Base-by-base conservation (phyloP, 2,329 filamentous ascomycete genomes). In the Lecanicillium sp. region DNA sequence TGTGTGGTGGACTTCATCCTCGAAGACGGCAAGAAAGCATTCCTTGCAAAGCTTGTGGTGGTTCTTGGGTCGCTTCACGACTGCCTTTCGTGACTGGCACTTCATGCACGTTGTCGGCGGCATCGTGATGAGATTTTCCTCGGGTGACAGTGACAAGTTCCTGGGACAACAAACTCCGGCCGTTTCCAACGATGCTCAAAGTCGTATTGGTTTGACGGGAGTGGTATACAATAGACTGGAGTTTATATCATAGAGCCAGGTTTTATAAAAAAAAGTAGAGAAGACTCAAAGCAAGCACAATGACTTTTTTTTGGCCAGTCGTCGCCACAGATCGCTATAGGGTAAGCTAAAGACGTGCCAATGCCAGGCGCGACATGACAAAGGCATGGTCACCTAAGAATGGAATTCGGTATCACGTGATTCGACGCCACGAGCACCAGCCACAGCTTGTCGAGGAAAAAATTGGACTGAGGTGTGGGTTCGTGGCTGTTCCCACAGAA, bases 61-160 rank as follows among this genome's bases (percentile, higher is more conserved):
- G 55, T 97, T 95, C 61, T 97, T 97, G 1, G 92, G 90, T 19
- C 92, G 79, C 45, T 96, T 87, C 42, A 98, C 92, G 15, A 95
- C 75, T 5, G 92, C 90, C 43, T 89, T 78, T 45, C 83, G 74
- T 17, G 71, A 74, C 46, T 83, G 74, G 66, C 92, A 98, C 47
- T 81, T 69, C 37, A 79, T 78, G 59, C 92, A 98, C 17, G 74
- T 65, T 15, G 76, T 72, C 17, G 88, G 87, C 7, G 88, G 72
- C 90, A 96, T 94, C 18, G 51, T 50, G 31, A 25, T 12, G 12
- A 27, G 17, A 30, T 17, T 15, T 27, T 38, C 29, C 30, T 13
- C 17, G 3, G 4, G 4, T n/a, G n/a, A n/a, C n/a, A n/a, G n/a
- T n/a, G n/a, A n/a, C n/a, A n/a, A n/a, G n/a, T n/a, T n/a, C n/a